Conservation (phyloP, 805 yeast genomes). For the Grigorovia humatica region DNA sequence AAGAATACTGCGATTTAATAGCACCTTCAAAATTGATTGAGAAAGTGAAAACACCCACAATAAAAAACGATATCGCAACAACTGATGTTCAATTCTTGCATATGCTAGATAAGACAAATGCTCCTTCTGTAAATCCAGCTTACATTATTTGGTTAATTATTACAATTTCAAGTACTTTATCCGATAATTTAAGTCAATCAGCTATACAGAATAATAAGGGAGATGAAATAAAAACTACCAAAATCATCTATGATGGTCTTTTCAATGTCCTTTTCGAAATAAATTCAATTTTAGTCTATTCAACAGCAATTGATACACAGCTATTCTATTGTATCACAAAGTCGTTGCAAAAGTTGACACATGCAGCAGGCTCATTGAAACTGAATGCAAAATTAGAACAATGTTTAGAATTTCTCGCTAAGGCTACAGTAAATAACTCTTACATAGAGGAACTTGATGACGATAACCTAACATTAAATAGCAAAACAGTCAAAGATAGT, state of each 20-base stretch:
- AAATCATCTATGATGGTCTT: constrained; percentile 25
- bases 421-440: constrained; percentile 34
- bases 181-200: constrained; percentile 48
- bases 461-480: constrained; percentile 33
- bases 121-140: constrained; percentile 56
- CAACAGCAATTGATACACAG: constrained; percentile 55
- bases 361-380: constrained; percentile 69
- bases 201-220: constrained; percentile 30
- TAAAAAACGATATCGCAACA: constrained; percentile 36
- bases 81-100: constrained; percentile 55
- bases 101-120: constrained; percentile 67
- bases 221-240: constrained; percentile 5
- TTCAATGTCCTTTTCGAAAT: constrained; percentile 35
- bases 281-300: constrained; percentile 45
- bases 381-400: constrained; percentile 48
- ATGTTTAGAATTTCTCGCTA: constrained; percentile 37
- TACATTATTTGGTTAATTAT: constrained; percentile 53
- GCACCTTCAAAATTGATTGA: constrained; percentile 28
- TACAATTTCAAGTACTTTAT: constrained; percentile 39
- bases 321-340: constrained; percentile 57
- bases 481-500: constrained; percentile 12
- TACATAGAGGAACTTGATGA: background rate
- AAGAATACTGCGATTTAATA: constrained; percentile 25
- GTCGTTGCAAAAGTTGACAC: constrained; percentile 71
- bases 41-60: constrained; percentile 21